Base-by-base conservation (phyloP, 2,329 filamentous ascomycete species). In the Phialophora expanda region DNA sequence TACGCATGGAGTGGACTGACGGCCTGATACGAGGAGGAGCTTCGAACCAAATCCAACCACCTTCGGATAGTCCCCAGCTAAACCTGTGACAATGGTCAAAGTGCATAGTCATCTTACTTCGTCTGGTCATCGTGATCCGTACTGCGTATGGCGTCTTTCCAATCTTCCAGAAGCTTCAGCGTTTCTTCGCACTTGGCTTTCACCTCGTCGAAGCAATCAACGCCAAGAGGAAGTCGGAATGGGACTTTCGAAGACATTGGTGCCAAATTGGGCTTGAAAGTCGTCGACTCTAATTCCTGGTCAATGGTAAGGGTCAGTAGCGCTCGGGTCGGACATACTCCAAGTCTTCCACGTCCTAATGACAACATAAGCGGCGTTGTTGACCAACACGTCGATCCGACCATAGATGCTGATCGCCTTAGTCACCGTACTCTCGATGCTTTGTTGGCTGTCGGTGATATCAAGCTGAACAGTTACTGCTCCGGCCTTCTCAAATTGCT, bases 151-250 rank as follows among this genome's bases (percentile, higher is more conserved):
- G 82, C 71, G 2, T 76, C 74, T 70, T 81, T 79, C 84, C 84
- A 87, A 63, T 85, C 81, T 53, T 82, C 75, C 65, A 87, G 64
- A n/a, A 83, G 66, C 66, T 73, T 72, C 57, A 83, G 57, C 0
- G 81, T 83, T 9, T 74, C 71, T 51, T 76, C 73, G 62, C 81
- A 81, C 76, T 84, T 84, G 1, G 67, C 71, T 59, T 76, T 77
- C 4, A 86, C 77, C 1, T 68, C 73, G 5, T 74, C 68, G n/a
- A 82, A 70, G 9, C 76, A 76, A 73, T 88, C 86, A 9, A 75
- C 79, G 0, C 87, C 87, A 44, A 89, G 74, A n/a, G 81, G 76
- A 55, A 89, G 70, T 28, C 86, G 77, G 9, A 82, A 69, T 0
- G 86, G 86, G 1, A 88, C 75, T 72, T 1, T 77, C 78, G 55